Conservation (phyloP, 2,329 filamentous ascomycete genomes). For the Helotiales sp. region DNA sequence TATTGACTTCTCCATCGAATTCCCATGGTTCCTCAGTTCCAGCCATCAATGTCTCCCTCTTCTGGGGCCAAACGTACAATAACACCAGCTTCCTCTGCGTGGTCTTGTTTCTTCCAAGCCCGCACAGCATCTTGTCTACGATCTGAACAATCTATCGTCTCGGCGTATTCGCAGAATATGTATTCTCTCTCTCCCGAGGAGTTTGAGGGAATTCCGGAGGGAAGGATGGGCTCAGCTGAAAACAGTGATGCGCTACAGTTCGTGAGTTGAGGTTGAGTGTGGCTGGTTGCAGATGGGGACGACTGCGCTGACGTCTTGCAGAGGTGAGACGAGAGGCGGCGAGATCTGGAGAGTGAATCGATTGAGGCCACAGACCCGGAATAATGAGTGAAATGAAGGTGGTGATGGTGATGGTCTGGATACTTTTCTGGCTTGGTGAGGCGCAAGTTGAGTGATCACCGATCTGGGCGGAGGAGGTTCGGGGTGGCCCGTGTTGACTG, state of each 20-base stretch:
- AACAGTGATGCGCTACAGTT: background rate
- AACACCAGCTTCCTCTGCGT: slow-evolving; percentile 78
- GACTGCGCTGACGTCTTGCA: background rate
- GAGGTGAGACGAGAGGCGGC: background rate
- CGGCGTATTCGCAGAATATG: background rate
- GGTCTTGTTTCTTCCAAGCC: slow-evolving; percentile 61
- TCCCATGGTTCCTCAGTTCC: slow-evolving; percentile 8
- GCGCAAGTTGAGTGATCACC: background rate
- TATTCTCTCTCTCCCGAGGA: background rate
- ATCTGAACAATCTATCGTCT: background rate
- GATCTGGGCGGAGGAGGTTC: background rate
- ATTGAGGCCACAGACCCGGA: background rate
- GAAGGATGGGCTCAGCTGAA: background rate
- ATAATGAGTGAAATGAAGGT: too few relatives aligned
- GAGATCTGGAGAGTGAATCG: background rate
- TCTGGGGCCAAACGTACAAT: slow-evolving; percentile 56
- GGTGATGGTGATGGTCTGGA: too few relatives aligned
- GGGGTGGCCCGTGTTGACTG: background rate
- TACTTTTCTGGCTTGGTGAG: too few relatives aligned
- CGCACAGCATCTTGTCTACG: slow-evolving; percentile 39
- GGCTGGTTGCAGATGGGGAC: slow-evolving; percentile 8
- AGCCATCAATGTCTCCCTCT: slow-evolving; percentile 13
- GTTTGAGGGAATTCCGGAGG: background rate
- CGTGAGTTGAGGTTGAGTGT: background rate
- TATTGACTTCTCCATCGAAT: background rate